phyloP scores from a whole-genome alignment of 441 rosid species.

The Theobroma grandiflorum region DNA sequence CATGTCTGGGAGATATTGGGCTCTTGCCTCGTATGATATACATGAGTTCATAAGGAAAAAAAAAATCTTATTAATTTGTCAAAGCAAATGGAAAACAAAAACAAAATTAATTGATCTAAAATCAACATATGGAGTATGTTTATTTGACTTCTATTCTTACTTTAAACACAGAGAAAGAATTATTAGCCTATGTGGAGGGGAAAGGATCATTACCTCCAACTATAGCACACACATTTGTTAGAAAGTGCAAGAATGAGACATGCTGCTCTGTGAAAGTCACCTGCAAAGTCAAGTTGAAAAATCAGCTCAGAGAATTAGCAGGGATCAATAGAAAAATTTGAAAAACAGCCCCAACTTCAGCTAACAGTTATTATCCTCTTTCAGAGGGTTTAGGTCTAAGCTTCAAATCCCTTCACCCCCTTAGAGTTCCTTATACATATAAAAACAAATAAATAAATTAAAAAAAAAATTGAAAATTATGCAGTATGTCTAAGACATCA shows the following conservation, averaged over 20 bases:
- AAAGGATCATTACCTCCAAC: slow-evolving; percentile 70
- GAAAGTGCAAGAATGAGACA: slow-evolving; percentile 86
- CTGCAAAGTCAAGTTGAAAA: slow-evolving; percentile 46
- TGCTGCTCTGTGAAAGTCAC: slow-evolving; percentile 89
- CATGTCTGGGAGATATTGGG: background rate
- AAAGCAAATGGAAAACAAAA: background rate
- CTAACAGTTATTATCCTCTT: slow-evolving; percentile 7
- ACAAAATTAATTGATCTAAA: background rate
- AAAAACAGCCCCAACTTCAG: background rate
- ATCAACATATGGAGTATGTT: background rate
- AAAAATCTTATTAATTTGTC: background rate
- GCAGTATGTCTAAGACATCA: background rate
- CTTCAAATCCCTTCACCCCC: background rate
- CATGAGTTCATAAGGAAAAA: background rate
- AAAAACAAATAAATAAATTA: background rate
- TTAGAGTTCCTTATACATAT: background rate
- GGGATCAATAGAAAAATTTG: background rate
- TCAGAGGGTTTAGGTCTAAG: background rate
- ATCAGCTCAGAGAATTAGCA: background rate
- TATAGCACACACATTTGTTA: slow-evolving; percentile 93
- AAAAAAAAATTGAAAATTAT: background rate
- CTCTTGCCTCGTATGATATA: background rate
- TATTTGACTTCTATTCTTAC: background rate
- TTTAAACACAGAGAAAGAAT: background rate
- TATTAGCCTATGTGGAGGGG: background rate